These are phyloP conservation scores for Mycena polygramma DNA, from an alignment of 768 basidiomycete species.

Conservation along the genomic window DNA sequence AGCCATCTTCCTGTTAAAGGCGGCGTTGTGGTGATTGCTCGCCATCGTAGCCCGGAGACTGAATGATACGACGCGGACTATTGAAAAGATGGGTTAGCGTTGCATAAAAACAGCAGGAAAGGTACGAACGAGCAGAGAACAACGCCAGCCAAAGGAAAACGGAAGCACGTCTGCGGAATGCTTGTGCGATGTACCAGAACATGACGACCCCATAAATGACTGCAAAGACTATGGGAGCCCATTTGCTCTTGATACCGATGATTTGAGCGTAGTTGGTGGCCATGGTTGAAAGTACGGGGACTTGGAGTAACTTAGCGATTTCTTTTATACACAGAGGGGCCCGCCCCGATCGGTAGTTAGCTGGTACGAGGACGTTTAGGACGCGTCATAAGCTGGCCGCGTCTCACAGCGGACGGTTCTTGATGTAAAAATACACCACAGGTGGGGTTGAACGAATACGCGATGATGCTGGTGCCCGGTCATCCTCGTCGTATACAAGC, in stretches of 20 bases:
- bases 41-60: constrained; percentile 33
- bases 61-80: constrained; percentile 35
- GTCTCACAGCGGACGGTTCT: too few species aligned
- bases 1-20: constrained; percentile 31
- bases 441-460: too few species aligned
- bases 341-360: too few species aligned
- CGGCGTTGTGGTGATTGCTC: constrained; percentile 29
- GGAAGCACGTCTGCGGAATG: constrained; percentile 22
- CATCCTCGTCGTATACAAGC: too few species aligned
- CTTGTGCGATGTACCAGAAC: constrained; percentile 29
- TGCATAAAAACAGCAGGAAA: not conserved
- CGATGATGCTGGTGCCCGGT: too few species aligned
- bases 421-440: too few species aligned
- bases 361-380: too few species aligned
- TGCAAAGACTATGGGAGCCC: constrained; percentile 36
- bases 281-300: constrained; percentile 17
- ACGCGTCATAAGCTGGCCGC: too few species aligned
- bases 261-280: constrained; percentile 30
- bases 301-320: too few species aligned
- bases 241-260: constrained; percentile 36
- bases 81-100: constrained; percentile 1
- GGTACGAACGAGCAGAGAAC: constrained; percentile 24
- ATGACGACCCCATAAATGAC: constrained; percentile 29
- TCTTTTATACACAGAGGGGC: too few species aligned
- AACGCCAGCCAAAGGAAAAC: constrained; percentile 20